A percentile compares a stretch with the other conserved stretches of the same genome.
phyloP scores from a whole-genome alignment of 2,329 filamentous ascomycete genomes.

The Cercospora nicotianae region DNA sequence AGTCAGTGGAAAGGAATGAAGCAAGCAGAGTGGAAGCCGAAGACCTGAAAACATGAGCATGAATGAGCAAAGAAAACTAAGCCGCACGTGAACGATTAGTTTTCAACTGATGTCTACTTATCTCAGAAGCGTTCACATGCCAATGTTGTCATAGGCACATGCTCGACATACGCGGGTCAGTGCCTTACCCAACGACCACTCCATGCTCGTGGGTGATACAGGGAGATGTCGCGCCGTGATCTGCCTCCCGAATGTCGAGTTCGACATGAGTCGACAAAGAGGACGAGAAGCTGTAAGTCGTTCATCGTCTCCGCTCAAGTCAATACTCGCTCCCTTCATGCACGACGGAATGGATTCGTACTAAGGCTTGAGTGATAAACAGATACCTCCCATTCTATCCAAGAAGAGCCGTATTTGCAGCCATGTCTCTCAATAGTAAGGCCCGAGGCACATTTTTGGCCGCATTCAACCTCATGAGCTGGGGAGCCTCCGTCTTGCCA shows the following conservation, averaged over 20 bases:
- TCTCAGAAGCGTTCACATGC: not conserved
- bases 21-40: not conserved
- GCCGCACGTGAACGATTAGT: not conserved
- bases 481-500: not conserved
- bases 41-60: not conserved
- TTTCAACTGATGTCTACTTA: not conserved
- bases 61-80: not conserved
- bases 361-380: not conserved
- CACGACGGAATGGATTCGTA: not conserved
- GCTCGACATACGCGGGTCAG: not conserved
- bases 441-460: not conserved
- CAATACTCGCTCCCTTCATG: not conserved
- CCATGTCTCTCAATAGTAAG: not conserved
- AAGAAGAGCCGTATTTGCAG: not conserved
- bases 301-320: not conserved
- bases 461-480: not conserved
- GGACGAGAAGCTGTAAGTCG: not conserved
- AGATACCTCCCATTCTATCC: not conserved
- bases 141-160: not conserved
- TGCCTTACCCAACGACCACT: not conserved
- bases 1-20: not conserved
- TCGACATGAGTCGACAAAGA: not conserved
- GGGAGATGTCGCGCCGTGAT: not conserved
- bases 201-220: not conserved
- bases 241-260: not conserved